Percentiles rank a stretch among this genome's conserved stretches.
These are phyloP conservation scores for Endocarpon pusillum DNA, from an alignment of 495 filamentous ascomycete species.

Conservation along the genomic window DNA sequence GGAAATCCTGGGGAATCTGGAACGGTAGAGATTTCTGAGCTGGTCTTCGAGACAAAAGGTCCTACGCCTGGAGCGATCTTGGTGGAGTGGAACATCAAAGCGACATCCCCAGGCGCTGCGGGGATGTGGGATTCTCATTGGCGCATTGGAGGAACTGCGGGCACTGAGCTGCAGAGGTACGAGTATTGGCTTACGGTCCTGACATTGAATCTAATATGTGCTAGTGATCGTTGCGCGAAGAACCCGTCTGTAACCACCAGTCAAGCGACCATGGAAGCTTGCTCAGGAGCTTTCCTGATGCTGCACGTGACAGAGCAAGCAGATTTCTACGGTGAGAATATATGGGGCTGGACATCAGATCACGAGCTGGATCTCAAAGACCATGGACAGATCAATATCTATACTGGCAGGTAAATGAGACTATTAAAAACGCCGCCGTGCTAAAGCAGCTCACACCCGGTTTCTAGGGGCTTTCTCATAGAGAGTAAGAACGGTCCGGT, in stretches of 20 bases:
- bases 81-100: slow-evolving; percentile 54
- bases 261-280: slow-evolving; percentile 26
- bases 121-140: slow-evolving; percentile 44
- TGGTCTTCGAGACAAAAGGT: slow-evolving; percentile 44
- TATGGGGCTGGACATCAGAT: slow-evolving; percentile 55
- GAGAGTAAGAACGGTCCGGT: slow-evolving; percentile 1
- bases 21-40: slow-evolving; percentile 38
- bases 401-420: slow-evolving; percentile 50
- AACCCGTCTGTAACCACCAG: too few relatives aligned
- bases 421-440: too few relatives aligned
- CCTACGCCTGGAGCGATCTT: slow-evolving; percentile 46
- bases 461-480: too few relatives aligned
- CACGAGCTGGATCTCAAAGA: slow-evolving; percentile 49
- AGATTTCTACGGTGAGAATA: slow-evolving; percentile 48
- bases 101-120: slow-evolving; percentile 23
- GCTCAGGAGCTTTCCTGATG: slow-evolving; percentile 34
- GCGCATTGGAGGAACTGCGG: slow-evolving; percentile 37
- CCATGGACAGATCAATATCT: slow-evolving; percentile 47
- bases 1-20: slow-evolving; percentile 36
- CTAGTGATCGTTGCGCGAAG: too few relatives aligned
- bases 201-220: too few relatives aligned
- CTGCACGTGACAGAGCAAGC: slow-evolving; percentile 35
- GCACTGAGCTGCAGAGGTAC: slow-evolving; percentile 33
- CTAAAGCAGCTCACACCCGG: too few relatives aligned
- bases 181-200: too few relatives aligned